Percentiles rank a stretch among this genome's conserved stretches.
These are phyloP conservation scores for Trichoderma asperellum DNA, from an alignment of 2,329 filamentous ascomycete species.

Conservation along the genomic window DNA sequence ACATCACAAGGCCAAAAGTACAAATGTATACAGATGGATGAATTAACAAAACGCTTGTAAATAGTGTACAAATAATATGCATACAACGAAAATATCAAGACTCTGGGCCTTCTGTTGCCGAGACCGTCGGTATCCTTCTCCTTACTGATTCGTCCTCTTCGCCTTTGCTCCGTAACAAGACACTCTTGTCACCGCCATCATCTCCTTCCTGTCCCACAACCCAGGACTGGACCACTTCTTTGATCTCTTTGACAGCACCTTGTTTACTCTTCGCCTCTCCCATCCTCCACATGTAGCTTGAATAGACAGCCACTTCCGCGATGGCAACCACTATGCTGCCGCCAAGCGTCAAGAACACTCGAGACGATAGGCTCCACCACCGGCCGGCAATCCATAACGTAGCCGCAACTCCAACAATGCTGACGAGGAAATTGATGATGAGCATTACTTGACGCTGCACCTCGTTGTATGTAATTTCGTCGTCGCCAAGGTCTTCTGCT, in stretches of 20 bases:
- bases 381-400: conserved; percentile 78
- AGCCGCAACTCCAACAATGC: conserved; percentile 76
- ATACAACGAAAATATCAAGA: not conserved
- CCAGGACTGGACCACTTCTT: conserved; percentile 74
- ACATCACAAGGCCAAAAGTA: not conserved
- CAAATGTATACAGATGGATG: not conserved
- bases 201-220: conserved; percentile 52
- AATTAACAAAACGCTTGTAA: not conserved
- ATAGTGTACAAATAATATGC: not conserved
- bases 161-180: conserved; percentile 36
- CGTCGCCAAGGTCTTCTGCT: conserved; percentile 56
- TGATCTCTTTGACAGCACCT: conserved; percentile 63
- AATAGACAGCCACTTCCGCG: conserved; percentile 78
- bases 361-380: conserved; percentile 73
- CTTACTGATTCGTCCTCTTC: conserved; percentile 34
- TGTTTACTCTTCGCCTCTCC: conserved; percentile 68
- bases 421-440: conserved; percentile 88
- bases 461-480: conserved; percentile 71
- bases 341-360: conserved; percentile 71
- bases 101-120: not conserved
- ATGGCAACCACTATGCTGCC: conserved; percentile 71
- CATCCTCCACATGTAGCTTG: conserved; percentile 73
- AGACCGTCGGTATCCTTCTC: conserved; percentile 34
- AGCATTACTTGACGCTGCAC: conserved; percentile 81
- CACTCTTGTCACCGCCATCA: conserved; percentile 33